A percentile compares a stretch with the other conserved stretches of the same genome.
These are phyloP conservation scores for Aurinia saxatilis DNA, from an alignment of 345 rosid species.

Conservation along the genomic window DNA sequence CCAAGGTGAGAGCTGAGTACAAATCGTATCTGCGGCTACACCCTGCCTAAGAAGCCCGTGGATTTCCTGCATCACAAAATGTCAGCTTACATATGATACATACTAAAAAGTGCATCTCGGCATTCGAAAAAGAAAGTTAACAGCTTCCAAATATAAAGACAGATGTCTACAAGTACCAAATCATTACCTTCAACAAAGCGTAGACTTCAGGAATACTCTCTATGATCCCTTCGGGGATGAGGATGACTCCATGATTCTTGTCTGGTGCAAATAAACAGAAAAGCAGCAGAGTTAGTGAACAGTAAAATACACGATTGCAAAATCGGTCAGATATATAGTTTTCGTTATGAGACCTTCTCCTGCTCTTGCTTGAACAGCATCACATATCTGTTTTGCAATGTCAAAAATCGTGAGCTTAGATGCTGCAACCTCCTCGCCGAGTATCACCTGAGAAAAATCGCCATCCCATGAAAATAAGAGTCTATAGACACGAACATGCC, in stretches of 20 bases:
- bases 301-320: neutral
- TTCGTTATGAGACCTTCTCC: conserved; percentile 47
- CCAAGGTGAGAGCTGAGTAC: conserved; percentile 96
- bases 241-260: conserved; percentile 91
- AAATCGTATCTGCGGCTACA: conserved; percentile 58
- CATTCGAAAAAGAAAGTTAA: neutral
- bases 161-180: neutral
- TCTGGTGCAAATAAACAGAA: conserved; percentile 37
- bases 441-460: conserved; percentile 53
- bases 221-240: conserved; percentile 95
- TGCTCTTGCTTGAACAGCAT: conserved; percentile 96
- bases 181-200: conserved; percentile 76
- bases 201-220: conserved; percentile 97
- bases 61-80: conserved; percentile 60
- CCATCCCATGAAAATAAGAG: conserved; percentile 4
- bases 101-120: neutral
- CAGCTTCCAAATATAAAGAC: neutral
- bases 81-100: conserved; percentile 7
- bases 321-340: neutral
- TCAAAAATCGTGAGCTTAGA: conserved; percentile 97
- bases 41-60: conserved; percentile 67
- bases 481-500: neutral
- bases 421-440: conserved; percentile 98
- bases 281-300: conserved; percentile 16
- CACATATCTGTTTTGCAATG: conserved; percentile 80